Evolutionary conservation across 805 yeast species (phyloP), one percentile per base, ranked within the genome.

Genomic region (Metschnikowia chrysomelidarum): DNA sequence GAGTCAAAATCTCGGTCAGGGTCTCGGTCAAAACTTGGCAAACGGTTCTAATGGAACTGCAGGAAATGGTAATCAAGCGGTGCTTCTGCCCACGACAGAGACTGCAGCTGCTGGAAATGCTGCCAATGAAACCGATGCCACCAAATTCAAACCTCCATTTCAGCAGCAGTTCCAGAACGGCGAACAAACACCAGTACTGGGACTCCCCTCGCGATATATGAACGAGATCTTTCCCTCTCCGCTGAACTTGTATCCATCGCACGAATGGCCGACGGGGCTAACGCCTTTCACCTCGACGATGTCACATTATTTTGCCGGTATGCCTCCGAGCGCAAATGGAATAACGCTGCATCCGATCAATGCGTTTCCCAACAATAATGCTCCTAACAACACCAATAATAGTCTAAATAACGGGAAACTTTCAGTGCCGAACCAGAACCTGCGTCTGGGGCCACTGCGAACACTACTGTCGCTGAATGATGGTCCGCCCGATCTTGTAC

Each of bases 221-320:
- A 73, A 73, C 40, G 94, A 85, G 49, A 65, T 82, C 53, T 78
- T 86, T 50, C 89, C 88, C 19, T 82, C 91, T 5, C 96, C 96
- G 0, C 75, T 80, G n/a, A 82, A 76, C 43, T 78, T 80, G 47
- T 85, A 82, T 49, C 75, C 79, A 5, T 69, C 76, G 2, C 72
- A 64, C 30, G 73, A 67, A 32, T 67, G 73, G 73, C 62, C 54
- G 19, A 53, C 65, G 11, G 68, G 70, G 0, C 57, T 62, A 51
- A 64, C 72, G 1, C 70, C 70, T 16, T 56, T 53, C 29, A 55
- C 57, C 32, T 41, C 49, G n/a, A 54, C 51, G 28, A 44, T 59
- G 36, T 62, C 68, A 4, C 68, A 61, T 40, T 67, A 64, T 37
- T 64, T 64, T 33, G 56, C 60, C 51, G 54, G 56, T 10, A 57